These are phyloP conservation scores for Eucalyptus sp. DNA, from an alignment of 345 rosid species.

Conservation along the genomic window DNA sequence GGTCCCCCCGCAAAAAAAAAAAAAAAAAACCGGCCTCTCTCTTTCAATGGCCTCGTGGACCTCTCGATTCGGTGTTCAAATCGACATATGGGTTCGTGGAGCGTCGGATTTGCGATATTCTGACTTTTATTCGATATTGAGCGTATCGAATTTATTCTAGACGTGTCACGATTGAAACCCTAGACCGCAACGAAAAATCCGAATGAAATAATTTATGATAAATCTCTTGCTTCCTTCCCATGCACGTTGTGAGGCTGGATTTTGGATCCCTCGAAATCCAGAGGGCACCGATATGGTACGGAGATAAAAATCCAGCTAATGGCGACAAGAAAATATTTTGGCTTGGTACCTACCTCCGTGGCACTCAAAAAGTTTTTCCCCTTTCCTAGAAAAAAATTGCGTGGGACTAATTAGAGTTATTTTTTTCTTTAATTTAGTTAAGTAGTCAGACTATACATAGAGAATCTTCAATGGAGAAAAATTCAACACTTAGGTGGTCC, in stretches of 20 bases:
- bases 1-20: background rate
- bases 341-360: background rate
- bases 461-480: background rate
- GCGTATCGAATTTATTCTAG: background rate
- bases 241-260: background rate
- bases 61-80: background rate
- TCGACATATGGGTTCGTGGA: background rate
- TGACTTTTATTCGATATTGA: background rate
- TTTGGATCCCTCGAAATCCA: background rate
- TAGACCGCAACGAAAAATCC: background rate
- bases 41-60: background rate
- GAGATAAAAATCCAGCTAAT: background rate
- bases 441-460: background rate
- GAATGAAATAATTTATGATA: background rate
- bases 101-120: background rate
- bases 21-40: too few species aligned
- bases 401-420: background rate
- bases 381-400: background rate
- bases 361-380: background rate
- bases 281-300: background rate
- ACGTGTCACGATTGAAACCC: background rate
- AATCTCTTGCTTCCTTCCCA: background rate
- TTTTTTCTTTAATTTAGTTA: background rate
- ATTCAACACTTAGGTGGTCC: background rate
- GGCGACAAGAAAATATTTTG: background rate